phyloP scores from a whole-genome alignment of 768 basidiomycete species.

The Scleroderma bovista region DNA sequence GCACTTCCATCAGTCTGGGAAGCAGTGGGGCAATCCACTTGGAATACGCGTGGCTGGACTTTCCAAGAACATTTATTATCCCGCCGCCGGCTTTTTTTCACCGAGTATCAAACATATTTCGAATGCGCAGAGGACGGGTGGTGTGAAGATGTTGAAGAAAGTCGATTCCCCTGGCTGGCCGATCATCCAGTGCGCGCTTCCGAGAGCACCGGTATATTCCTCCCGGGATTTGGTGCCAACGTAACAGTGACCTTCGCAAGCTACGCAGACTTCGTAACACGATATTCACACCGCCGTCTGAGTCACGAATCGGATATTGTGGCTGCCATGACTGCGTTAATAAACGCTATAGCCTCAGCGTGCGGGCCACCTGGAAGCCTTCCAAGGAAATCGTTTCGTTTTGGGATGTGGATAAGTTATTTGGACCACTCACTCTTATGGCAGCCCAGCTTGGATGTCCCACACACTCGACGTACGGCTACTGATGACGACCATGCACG shows the following conservation, averaged over 20 bases:
- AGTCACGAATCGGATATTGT: conserved; percentile 13
- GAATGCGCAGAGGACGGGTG: conserved; percentile 15
- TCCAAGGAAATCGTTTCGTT: conserved; percentile 6
- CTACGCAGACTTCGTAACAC: conserved; percentile 4
- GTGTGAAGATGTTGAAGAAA: conserved; percentile 15
- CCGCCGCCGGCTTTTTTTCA: conserved; percentile 17
- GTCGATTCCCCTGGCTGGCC: neutral
- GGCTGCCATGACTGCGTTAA: conserved; percentile 5
- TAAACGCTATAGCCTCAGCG: conserved; percentile 1
- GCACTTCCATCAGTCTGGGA: conserved; percentile 12
- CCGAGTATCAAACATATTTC: conserved; percentile 17
- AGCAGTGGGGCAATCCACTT: conserved; percentile 4
- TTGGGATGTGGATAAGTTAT: conserved; percentile 8
- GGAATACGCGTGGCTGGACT: conserved; percentile 20
- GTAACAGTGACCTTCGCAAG: neutral
- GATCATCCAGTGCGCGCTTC: neutral
- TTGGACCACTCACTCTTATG: conserved; percentile 16
- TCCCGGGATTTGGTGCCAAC: neutral
- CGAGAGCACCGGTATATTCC: neutral
- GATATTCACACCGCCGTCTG: conserved; percentile 11
- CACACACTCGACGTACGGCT: conserved; percentile 6
- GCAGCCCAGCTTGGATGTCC: conserved; percentile 13
- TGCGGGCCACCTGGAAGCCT: neutral
- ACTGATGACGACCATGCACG: neutral
- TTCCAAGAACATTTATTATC: conserved; percentile 18